Conservation (phyloP, 768 basidiomycete genomes). For the Omphalotus guepiniiformis region DNA sequence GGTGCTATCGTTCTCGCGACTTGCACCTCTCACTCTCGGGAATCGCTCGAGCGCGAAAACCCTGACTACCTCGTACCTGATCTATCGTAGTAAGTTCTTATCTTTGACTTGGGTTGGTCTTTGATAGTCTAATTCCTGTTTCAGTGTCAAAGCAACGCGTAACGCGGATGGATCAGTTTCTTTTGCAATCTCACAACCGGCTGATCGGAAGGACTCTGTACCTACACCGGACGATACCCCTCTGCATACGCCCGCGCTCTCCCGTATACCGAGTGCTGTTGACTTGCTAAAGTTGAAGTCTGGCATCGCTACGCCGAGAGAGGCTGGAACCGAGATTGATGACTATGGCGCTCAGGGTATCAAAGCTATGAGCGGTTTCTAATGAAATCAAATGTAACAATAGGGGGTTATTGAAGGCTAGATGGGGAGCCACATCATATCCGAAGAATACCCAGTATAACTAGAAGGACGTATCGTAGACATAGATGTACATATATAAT, state of each 20-base stretch:
- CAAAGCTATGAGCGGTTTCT: slow-evolving; percentile 8
- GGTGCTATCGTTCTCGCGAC: slow-evolving; percentile 62
- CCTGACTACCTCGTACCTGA: slow-evolving; percentile 49
- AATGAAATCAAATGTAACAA: too few relatives aligned
- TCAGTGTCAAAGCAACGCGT: slow-evolving; percentile 9
- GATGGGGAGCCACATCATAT: too few relatives aligned
- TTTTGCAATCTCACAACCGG: slow-evolving; percentile 9
- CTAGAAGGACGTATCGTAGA: too few relatives aligned
- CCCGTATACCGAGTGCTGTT: slow-evolving; percentile 9
- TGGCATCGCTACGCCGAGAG: slow-evolving; percentile 1
- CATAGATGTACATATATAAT: too few relatives aligned
- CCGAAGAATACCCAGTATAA: too few relatives aligned
- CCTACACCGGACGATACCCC: slow-evolving; percentile 12
- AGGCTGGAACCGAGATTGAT: slow-evolving; percentile 7
- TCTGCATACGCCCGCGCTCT: slow-evolving; percentile 10
- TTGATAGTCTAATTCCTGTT: background rate
- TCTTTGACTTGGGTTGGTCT: background rate
- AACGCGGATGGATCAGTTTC: slow-evolving; percentile 8
- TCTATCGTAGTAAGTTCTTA: slow-evolving; percentile 40
- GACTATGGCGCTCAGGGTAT: slow-evolving; percentile 7
- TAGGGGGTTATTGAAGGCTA: too few relatives aligned
- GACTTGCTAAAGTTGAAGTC: background rate
- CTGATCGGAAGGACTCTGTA: slow-evolving; percentile 7
- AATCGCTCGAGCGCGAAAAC: slow-evolving; percentile 40
- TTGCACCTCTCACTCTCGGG: slow-evolving; percentile 54